Evolutionary conservation across 805 yeast genomes (phyloP).

Genomic region (Wickerhamomyces kurtzmanii): DNA sequence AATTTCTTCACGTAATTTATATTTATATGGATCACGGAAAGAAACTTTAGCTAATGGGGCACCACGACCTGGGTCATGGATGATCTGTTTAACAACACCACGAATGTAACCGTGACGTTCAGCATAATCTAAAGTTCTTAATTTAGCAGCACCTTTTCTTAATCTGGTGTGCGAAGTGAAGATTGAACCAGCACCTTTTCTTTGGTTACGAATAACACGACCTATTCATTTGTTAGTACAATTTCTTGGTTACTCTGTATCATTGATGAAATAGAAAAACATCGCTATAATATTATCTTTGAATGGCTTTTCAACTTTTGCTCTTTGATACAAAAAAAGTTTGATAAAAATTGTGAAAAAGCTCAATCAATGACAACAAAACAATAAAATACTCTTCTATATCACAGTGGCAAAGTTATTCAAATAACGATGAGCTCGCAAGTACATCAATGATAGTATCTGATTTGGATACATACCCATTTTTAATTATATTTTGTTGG

Average conservation of each 20-base stretch:
- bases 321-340: no score
- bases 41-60: conserved; percentile 99
- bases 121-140: conserved; percentile 97
- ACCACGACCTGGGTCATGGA: conserved; percentile 99
- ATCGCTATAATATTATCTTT: no score
- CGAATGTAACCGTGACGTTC: conserved; percentile 99
- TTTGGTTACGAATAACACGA: conserved; percentile 99
- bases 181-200: conserved; percentile 99
- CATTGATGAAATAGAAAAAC: no score
- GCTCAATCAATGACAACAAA: no score
- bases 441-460: no score
- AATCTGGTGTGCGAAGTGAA: conserved; percentile 99
- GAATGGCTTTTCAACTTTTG: no score
- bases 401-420: no score
- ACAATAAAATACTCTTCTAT: no score
- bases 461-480: conserved; percentile 24
- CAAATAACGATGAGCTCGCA: no score
- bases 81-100: conserved; percentile 97
- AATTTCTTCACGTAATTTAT: conserved; percentile 95
- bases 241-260: no score
- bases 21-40: conserved; percentile 99
- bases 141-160: conserved; percentile 99
- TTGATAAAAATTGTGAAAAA: no score
- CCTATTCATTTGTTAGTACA: conserved; percentile 34
- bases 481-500: conserved; percentile 18